Base-by-base conservation (phyloP, 495 filamentous ascomycete species). In the Penicillium flavigenum region DNA sequence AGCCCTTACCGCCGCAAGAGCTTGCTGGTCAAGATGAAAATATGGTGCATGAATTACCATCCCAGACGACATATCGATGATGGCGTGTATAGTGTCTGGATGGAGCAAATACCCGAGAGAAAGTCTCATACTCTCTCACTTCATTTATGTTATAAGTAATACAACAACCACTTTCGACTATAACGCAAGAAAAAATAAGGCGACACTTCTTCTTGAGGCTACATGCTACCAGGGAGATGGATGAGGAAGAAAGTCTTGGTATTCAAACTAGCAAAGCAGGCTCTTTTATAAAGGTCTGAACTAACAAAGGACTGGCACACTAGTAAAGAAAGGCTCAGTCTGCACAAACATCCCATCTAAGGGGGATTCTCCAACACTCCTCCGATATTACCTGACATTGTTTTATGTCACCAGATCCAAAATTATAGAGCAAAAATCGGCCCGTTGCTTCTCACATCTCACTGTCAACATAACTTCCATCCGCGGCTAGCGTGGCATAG, bases 401-500 rank as follows among this genome's bases (percentile, higher is more conserved):
- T n/a, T 38, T 39, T 17, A 38, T 38, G 34, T n/a, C 14, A 38
- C 14, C 14, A 38, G 14, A n/a, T 6, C 34, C 16, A 7, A 17
- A 39, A 39, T 39, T 39, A 39, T 2, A 17, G 16, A 39, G 2
- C 36, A 6, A 26, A 17, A 19, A 24, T 6, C 14, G 7, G 6
- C 9, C 14, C 8, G 16, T 16, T 17, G 6, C 7, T 11, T 27
- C 42, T 54, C 20, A 66, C 64, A 66, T 64, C 55, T 66, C 61
- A 49, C 64, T 66, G 0, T 66, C 64, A 9, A 66, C 58, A 54
- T 56, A 63, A 14, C 57, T 74, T 3, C 78, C 79, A n/a, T 66
- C 64, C 0, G 74, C 79, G 5, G 63, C 74, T 42, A 83, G 36
- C 6, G 74, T 81, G 1, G 71, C 80, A 55, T 76, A 81, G 50